Base-by-base conservation (phyloP, 345 rosid genomes). In the Ceriops zippeliana region DNA sequence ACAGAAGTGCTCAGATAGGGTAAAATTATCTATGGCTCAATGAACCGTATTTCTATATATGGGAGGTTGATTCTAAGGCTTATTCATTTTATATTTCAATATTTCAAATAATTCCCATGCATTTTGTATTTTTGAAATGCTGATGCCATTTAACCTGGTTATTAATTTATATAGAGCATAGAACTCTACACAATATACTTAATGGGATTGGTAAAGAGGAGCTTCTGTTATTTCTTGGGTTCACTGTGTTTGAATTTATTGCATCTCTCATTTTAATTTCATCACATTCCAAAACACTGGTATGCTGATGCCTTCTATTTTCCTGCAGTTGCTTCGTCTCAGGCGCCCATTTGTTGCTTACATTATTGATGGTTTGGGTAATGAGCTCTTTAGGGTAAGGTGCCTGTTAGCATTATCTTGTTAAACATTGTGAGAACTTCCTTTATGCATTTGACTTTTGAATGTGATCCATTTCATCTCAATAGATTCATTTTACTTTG, bases 261-360 rank as follows among this genome's bases (percentile, higher is more conserved):
- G 2, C 28, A 34, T 38, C 58, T 15, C 27, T 58, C 42, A 28
- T 69, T 47, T 24, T 42, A 30, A 49, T 46, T 59, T 58, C 28
- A 2, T 54, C 38, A 6, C 19, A 28, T 51, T 26, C 5, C 21
- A 54, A 24, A 54, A 37, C 0, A 46, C 37, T n/a, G 35, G 3
- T 20, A 26, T 56, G 38, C 30, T 47, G 59, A 72, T 35, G 52
- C 58, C 64, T 70, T 54, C 35, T 60, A 2, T 22, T 73, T 68
- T 63, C 63, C 27, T 78, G 77, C 83, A 93, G 96, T 78, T 93
- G 30, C 91, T 93, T 72, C 92, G 96, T 63, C 66, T 75, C 20
- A 88, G 98, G 77, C 98, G 96, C 20, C 97, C 98, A 66, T 93
- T 93, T 76, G 84, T 86, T 72, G 95, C 98, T 69, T 79, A 73